Base-by-base conservation (phyloP, 768 basidiomycete genomes). In the Multifurca ochricompacta region DNA sequence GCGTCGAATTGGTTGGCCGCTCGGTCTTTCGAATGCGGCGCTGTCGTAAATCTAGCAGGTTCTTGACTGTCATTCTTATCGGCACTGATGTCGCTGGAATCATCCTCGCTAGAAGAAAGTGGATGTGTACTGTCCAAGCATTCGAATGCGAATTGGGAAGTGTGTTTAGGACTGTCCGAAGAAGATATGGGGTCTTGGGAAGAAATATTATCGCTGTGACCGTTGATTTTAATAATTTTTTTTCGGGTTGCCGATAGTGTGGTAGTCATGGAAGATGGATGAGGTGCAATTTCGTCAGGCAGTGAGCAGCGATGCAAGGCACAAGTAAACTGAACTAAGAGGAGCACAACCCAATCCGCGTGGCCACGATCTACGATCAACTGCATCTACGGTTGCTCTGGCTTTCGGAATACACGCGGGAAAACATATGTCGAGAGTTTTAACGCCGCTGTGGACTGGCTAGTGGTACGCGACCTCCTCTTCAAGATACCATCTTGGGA, bases 401-500 rank as follows among this genome's bases (percentile, higher is more conserved):
- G 6, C 11, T 13, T 14, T 14, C 7, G 3, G 39, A 27, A 32
- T n/a, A 3, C 16, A 18, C 19, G 44, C 37, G 30, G 28, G 43
- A 14, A 16, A 31, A 31, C 21, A 21, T 16, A 14, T 16, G 27
- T 40, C 37, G 11, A 27, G 25, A n/a, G 18, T 36, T 3, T 40
- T 18, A 25, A 23, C 43, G 23, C 25, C 18, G 53, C 28, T 19
- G 7, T 30, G 6, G 19, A 14, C 28, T 11, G 16, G 23, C 21
- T 32, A 30, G 4, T 30, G 25, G 28, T 6, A 18, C 25, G 21
- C 25, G 23, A 30, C 9, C 21, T 11, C n/a, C 30, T 51, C 30
- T 56, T 51, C 36, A 56, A 34, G 4, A 28, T 57, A 40, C 56
- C 56, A 42, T 57, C 56, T 47, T 47, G 23, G 50, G 56, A 36